Evolutionary conservation across 2,329 filamentous ascomycete species (phyloP).

Genomic region (Fusarium armeniacum): DNA sequence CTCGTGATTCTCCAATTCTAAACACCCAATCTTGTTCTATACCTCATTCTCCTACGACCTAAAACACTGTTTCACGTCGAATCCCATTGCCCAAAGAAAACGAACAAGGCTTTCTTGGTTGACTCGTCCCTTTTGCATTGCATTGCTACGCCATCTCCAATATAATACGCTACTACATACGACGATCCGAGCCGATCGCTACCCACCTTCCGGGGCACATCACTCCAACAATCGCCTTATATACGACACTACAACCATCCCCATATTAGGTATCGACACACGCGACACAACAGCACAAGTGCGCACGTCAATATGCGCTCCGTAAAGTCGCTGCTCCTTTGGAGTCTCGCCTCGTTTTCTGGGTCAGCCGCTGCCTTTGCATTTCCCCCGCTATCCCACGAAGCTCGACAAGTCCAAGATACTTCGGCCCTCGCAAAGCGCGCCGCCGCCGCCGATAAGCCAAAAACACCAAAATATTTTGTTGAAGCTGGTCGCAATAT

Average conservation of each 20-base stretch:
- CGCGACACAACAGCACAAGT: not conserved
- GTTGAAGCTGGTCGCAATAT: constrained; percentile 72
- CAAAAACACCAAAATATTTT: constrained; percentile 69
- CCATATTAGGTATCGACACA: not conserved
- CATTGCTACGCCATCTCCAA: constrained; percentile 4
- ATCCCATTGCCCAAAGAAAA: constrained; percentile 8
- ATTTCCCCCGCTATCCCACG: constrained; percentile 27
- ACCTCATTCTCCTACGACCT: not conserved
- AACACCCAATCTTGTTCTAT: constrained; percentile 9
- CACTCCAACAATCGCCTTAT: constrained; percentile 1
- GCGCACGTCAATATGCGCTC: constrained; percentile 40
- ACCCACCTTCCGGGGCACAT: constrained; percentile 13
- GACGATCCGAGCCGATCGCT: constrained; percentile 13
- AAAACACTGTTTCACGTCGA: not conserved
- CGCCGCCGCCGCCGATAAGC: constrained; percentile 16
- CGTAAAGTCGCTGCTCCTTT: constrained; percentile 46
- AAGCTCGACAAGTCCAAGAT: constrained; percentile 2
- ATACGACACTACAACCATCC: not conserved
- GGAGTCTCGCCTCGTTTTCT: constrained; percentile 45
- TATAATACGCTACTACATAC: constrained; percentile 4
- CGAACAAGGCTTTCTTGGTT: constrained; percentile 16
- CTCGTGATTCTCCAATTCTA: constrained; percentile 9
- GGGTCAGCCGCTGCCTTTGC: constrained; percentile 38
- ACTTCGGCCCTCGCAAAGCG: constrained; percentile 17
- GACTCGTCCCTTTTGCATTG: not conserved